Conservation (phyloP, 352 stramenopile species). For the Globisporangium paddicum region DNA sequence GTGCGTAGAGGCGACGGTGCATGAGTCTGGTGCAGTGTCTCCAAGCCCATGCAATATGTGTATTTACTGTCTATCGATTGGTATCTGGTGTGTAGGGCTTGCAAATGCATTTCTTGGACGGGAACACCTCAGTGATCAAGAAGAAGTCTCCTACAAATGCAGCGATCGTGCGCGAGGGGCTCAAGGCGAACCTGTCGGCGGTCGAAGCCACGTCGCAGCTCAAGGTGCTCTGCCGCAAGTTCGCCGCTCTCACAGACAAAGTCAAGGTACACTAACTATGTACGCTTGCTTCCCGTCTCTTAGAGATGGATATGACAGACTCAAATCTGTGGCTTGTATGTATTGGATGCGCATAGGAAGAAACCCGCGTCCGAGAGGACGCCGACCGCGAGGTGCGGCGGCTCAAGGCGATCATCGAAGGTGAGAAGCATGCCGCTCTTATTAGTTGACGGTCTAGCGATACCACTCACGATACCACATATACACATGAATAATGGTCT, state of each 20-base stretch:
- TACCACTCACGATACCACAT: background rate
- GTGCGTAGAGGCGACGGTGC: conserved; percentile 6
- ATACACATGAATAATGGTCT: background rate
- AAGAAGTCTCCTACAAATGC: conserved; percentile 36
- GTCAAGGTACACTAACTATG: conserved; percentile 54
- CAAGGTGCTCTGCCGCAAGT: conserved; percentile 80
- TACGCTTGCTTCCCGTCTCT: no score
- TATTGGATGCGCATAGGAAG: conserved; percentile 32
- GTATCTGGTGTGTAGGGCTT: background rate
- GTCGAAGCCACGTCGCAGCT: conserved; percentile 70
- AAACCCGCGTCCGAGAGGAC: conserved; percentile 66
- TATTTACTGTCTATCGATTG: no score
- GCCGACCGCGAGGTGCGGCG: conserved; percentile 69
- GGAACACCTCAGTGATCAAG: conserved; percentile 21
- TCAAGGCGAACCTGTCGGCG: conserved; percentile 56
- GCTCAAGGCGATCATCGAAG: conserved; percentile 59
- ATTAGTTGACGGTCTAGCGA: no score
- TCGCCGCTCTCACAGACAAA: conserved; percentile 78
- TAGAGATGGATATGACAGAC: no score
- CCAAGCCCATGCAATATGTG: no score
- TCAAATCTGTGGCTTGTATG: background rate
- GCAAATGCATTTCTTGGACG: conserved; percentile 21
- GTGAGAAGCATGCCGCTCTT: conserved; percentile 2
- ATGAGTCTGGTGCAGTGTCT: no score
- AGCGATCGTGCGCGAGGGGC: conserved; percentile 41